Evolutionary conservation across 768 basidiomycete species (phyloP), one percentile per base, ranked within the genome.

Genomic region (Rhodotorula toruloides): DNA sequence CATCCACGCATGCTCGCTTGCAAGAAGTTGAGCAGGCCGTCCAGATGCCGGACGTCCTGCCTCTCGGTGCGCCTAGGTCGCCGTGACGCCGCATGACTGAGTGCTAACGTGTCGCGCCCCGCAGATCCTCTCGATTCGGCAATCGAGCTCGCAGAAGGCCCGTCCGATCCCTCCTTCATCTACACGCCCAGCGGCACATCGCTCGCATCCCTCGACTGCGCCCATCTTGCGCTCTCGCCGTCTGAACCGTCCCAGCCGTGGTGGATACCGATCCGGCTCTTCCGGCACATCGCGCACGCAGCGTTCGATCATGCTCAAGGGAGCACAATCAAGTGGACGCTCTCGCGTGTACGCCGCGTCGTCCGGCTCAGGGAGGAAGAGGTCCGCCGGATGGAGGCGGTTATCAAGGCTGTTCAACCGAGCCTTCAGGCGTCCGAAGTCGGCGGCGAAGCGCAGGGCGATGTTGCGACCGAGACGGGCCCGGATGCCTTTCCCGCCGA

Each of bases 321-420:
- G 14, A 9, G 37, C 1, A 67, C 65, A 8, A 58, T 58, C 9
- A 42, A 50, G 11, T 67, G 58, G 58, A 42, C 63, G 54, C 70
- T 65, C 3, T 17, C n/a, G 0, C 65, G 70, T 3, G 61, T 58
- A 21, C 34, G 22, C 29, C 54, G 62, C 4, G 27, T 66, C 43
- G 37, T 67, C n/a, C 61, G 54, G 27, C 50, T 57, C 42, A 54
- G 56, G 49, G 61, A 62, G 44, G 13, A n/a, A 10, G 54, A 66
- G n/a, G 46, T 49, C 16, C 6, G 3, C 5, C 65, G 70, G 13
- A 34, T 71, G 54, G 5, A 40, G 4, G 53, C 54, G 21, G 58
- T 67, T 11, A 50, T 71, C 39, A 46, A 43, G 32, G 9, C 22
- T 29, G 44, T 71, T n/a, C n/a, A n/a, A n/a, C n/a, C 65, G 54